Evolutionary conservation across 331 rosid species (phyloP), one percentile per base, ranked within the genome.

Genomic region (Rosa hybrid): DNA sequence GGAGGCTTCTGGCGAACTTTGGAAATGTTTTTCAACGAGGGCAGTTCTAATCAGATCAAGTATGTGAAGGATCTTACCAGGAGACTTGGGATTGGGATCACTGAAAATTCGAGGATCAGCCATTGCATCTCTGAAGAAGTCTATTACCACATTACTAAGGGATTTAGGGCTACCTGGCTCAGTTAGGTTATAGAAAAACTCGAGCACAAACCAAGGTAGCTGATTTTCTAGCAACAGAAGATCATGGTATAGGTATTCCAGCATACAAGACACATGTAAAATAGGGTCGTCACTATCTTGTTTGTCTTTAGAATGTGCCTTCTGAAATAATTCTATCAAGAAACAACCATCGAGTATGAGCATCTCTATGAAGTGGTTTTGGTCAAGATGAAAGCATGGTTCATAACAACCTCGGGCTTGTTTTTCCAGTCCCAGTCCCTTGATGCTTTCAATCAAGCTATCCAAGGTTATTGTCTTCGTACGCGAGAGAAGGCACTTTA

Each of bases 301-400:
- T 0, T 12, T 0, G 2, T 1, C 4, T 6, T 2, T 0, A 8
- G 1, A 1, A 27, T 27, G 30, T 0, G 0, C 0, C 53, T n/a
- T 81, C 9, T 71, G 85, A 13, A 84, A 78, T 4, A 81, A n/a
- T 21, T 84, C 87, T 0, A 84, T 34, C 27, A 84, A 4, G 45
- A 84, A 84, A 72, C 84, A 81, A 39, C 87, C 83, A 9, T 84
- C 87, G 5, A 81, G 18, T 2, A 84, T 51, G 39, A 84, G 17
- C 69, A 81, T 50, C 48, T 69, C 23, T 13, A 81, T 18, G 16
- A 84, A 74, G 4, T 73, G 56, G 0, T 25, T 1, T 3, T 6
- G 11, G 12, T 4, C 5, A n/a, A 23, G 16, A 17, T 0, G 3
- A 5, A 0, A 14, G 16, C 74, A 64, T 38, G 67, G 60, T 3